Conservation (phyloP, 495 filamentous ascomycete genomes). For the Hamigera avellanea region DNA sequence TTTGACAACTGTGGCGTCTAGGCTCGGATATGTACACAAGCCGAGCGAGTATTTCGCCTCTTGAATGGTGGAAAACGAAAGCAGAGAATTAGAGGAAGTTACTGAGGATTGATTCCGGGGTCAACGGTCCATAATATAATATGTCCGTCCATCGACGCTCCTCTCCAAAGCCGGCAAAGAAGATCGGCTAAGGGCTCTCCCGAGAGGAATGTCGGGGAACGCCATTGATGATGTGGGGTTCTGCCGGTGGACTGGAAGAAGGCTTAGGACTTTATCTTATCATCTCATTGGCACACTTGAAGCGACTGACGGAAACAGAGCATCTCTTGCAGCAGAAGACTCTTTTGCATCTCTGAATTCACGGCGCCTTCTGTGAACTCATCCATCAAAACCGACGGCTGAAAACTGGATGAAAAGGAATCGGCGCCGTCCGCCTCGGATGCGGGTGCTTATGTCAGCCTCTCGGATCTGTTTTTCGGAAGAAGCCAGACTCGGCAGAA, state of each 20-base stretch:
- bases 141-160: slow-evolving; percentile 3
- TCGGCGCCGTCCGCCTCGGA: slow-evolving; percentile 4
- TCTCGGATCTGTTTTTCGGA: slow-evolving; percentile 9
- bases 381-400: too few relatives aligned
- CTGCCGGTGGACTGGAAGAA: too few relatives aligned
- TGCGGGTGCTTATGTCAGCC: slow-evolving; percentile 16
- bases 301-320: too few relatives aligned
- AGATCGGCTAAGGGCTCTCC: slow-evolving; percentile 36
- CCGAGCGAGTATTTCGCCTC: too few relatives aligned
- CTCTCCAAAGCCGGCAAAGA: slow-evolving; percentile 22
- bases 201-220: slow-evolving; percentile 11
- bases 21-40: too few relatives aligned
- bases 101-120: too few relatives aligned
- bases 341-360: neutral
- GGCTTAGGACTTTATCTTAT: neutral
- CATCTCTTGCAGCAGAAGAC: too few relatives aligned
- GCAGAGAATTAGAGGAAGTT: neutral
- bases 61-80: neutral
- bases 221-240: slow-evolving; percentile 9
- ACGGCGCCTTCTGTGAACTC: neutral
- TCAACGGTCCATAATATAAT: neutral
- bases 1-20: too few relatives aligned
- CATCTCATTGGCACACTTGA: neutral
- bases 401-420: too few relatives aligned
- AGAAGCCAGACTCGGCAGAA: too few relatives aligned